A percentile compares a stretch with the other conserved stretches of the same genome.
phyloP scores from a whole-genome alignment of 164 flowering plant species.

The Aristolochia californica region DNA sequence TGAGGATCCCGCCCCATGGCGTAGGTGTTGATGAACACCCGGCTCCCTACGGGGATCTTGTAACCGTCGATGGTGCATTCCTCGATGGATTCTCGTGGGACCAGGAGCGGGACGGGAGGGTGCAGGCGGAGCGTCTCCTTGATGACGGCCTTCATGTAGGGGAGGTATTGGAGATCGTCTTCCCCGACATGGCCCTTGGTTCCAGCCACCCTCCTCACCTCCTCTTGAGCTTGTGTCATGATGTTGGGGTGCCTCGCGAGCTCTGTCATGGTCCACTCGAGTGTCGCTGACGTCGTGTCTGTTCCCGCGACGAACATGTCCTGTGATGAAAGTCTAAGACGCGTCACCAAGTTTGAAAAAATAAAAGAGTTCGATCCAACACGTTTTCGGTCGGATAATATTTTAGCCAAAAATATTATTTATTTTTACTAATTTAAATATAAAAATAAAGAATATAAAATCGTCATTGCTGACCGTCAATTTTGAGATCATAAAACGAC shows the following conservation, averaged over 20 bases:
- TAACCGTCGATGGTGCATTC: background rate
- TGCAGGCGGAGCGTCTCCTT: slow-evolving; percentile 31
- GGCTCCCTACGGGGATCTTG: background rate
- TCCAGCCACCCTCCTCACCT: slow-evolving; percentile 19
- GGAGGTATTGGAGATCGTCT: slow-evolving; percentile 1
- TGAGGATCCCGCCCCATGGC: background rate
- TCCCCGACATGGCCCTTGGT: slow-evolving; percentile 7
- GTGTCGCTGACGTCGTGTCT: slow-evolving; percentile 41
- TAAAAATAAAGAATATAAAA: no score
- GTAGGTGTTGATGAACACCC: background rate
- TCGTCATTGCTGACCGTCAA: no score
- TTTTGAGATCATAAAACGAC: no score
- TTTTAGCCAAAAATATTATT: no score
- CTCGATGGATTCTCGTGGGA: slow-evolving; percentile 25
- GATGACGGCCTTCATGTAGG: slow-evolving; percentile 5
- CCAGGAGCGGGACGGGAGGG: slow-evolving; percentile 31
- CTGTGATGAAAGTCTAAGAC: no score
- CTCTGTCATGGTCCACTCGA: slow-evolving; percentile 56
- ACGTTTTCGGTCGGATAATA: no score
- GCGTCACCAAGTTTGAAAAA: no score
- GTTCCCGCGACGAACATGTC: slow-evolving; percentile 69
- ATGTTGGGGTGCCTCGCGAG: slow-evolving; percentile 30
- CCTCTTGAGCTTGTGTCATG: slow-evolving; percentile 37
- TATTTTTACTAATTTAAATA: no score
- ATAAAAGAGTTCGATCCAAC: no score